Evolutionary conservation across 192 early-diverging fungal species (phyloP).

Genomic region (Physocladia obscura): DNA sequence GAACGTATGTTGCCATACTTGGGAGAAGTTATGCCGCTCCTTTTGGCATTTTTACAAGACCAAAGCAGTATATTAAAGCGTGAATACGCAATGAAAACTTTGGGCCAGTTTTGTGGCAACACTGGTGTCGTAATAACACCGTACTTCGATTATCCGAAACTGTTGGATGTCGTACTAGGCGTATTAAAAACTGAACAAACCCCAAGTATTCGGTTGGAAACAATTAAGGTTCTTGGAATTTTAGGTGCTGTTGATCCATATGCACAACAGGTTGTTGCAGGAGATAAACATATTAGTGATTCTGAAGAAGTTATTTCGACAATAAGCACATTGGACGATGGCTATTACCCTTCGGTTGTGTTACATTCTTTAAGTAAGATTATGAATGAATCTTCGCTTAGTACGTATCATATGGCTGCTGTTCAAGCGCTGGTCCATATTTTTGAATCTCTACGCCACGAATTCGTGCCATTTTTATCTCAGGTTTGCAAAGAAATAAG

Average conservation of each 20-base stretch:
- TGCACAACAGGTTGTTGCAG: conserved; percentile 23
- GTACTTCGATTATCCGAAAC: conserved; percentile 70
- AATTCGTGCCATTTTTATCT: conserved; percentile 72
- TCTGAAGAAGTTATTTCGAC: background rate
- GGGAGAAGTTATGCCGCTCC: conserved; percentile 62
- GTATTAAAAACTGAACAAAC: conserved; percentile 73
- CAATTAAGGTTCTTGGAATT: conserved; percentile 76
- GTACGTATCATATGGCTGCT: conserved; percentile 64
- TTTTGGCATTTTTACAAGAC: conserved; percentile 74
- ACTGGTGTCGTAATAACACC: conserved; percentile 81
- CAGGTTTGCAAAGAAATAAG: conserved; percentile 47
- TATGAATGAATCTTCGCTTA: conserved; percentile 66
- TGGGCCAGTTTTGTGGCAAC: conserved; percentile 73
- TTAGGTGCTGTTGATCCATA: conserved; percentile 86
- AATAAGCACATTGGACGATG: conserved; percentile 44
- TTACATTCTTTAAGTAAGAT: conserved; percentile 75
- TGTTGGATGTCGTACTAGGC: conserved; percentile 67
- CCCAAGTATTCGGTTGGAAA: conserved; percentile 65
- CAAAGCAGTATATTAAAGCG: conserved; percentile 71
- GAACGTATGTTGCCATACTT: conserved; percentile 69
- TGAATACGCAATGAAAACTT: conserved; percentile 71
- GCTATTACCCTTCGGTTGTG: conserved; percentile 74
- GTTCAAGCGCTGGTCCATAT: conserved; percentile 79
- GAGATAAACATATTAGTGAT: background rate
- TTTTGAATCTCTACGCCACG: conserved; percentile 72